Percentiles rank a stretch among this genome's conserved stretches.
Conservation (phyloP, 352 stramenopile species). For the Phytophthora macrochlamydospora region DNA sequence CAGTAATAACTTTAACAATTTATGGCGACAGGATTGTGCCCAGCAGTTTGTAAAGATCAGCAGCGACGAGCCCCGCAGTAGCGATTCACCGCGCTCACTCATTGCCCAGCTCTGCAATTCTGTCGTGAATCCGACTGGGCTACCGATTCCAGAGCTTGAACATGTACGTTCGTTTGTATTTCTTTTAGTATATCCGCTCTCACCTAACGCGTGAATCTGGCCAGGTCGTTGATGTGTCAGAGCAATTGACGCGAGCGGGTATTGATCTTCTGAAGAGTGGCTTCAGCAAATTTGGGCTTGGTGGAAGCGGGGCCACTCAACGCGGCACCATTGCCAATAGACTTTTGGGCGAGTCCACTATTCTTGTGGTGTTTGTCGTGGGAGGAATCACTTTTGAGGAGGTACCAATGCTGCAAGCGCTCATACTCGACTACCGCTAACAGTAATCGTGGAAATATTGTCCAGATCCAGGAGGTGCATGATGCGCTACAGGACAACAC, state of each 20-base stretch:
- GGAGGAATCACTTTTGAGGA: slow-evolving; percentile 83
- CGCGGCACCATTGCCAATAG: slow-evolving; percentile 21
- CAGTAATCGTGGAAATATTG: not conserved
- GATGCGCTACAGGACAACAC: slow-evolving; percentile 53
- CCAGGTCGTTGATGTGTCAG: slow-evolving; percentile 76
- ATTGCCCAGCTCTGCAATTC: slow-evolving; percentile 55
- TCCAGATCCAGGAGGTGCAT: slow-evolving; percentile 70
- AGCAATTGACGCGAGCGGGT: slow-evolving; percentile 74
- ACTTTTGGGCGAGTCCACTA: slow-evolving; percentile 42
- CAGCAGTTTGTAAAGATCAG: slow-evolving; percentile 56
- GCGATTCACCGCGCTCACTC: slow-evolving; percentile 33
- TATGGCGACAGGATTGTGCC: slow-evolving; percentile 55
- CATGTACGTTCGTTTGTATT: slow-evolving; percentile 29
- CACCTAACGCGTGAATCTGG: not conserved
- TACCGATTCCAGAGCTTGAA: slow-evolving; percentile 44
- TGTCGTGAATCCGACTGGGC: slow-evolving; percentile 36
- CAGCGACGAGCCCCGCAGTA: slow-evolving; percentile 22
- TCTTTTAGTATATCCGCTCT: not conserved
- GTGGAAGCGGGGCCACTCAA: slow-evolving; percentile 25
- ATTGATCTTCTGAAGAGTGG: slow-evolving; percentile 86
- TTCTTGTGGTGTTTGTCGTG: slow-evolving; percentile 77
- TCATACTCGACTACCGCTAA: not conserved
- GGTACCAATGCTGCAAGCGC: slow-evolving; percentile 24
- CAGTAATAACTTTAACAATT: slow-evolving; percentile 1
- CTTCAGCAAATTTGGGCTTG: slow-evolving; percentile 83